A percentile compares a stretch with the other conserved stretches of the same genome.
phyloP scores from a whole-genome alignment of 768 basidiomycete species.

The Sutorius australiensis region DNA sequence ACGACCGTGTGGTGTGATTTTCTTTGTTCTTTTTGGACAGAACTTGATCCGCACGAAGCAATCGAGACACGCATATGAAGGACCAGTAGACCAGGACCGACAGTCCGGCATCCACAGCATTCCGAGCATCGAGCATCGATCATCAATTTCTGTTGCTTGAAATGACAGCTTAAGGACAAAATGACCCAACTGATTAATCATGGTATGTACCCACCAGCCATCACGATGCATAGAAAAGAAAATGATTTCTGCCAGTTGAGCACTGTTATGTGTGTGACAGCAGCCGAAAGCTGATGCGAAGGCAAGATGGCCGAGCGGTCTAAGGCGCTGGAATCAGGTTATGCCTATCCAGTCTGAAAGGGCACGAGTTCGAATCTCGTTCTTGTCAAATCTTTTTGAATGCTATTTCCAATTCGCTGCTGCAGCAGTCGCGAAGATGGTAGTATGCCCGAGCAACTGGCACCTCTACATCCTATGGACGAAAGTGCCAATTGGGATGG shows the following conservation, averaged over 20 bases:
- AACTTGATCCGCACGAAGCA: neutral
- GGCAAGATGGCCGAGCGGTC: constrained; percentile 56
- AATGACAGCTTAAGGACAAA: neutral
- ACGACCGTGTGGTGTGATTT: neutral
- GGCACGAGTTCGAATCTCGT: constrained; percentile 38
- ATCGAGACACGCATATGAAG: neutral
- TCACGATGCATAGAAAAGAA: too few species aligned
- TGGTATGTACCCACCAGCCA: too few species aligned
- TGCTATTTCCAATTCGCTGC: neutral
- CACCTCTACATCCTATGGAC: neutral
- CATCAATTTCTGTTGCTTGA: neutral
- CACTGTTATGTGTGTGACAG: neutral
- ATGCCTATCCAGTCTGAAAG: constrained; percentile 26
- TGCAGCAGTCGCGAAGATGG: too few species aligned
- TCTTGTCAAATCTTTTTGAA: constrained; percentile 28
- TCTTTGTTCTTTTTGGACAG: neutral
- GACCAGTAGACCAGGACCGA: neutral
- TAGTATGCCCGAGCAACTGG: neutral
- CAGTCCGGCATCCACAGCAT: neutral
- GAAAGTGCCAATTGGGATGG: neutral
- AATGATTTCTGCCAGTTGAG: too few species aligned
- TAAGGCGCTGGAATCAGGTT: constrained; percentile 56
- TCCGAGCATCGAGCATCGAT: neutral
- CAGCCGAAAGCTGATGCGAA: neutral
- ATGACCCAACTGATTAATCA: too few species aligned